Evolutionary conservation across 441 rosid genomes (phyloP), one percentile per base, ranked within the genome.

Genomic region (Bocquillonia castaneifolia): DNA sequence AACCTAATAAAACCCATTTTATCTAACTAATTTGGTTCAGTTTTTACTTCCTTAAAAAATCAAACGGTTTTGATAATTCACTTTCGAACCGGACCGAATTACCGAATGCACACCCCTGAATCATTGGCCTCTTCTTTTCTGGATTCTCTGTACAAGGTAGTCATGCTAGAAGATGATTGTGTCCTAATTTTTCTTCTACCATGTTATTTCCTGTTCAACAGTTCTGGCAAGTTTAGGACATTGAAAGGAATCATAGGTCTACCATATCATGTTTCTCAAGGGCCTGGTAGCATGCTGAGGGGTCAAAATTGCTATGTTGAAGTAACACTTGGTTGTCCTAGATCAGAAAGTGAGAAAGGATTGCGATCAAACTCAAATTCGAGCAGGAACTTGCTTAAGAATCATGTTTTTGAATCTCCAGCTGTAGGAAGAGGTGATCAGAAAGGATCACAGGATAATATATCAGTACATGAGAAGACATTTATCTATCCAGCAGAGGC

Each of bases 401-500:
- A 80, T 65, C 88, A 85, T 68, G 70, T 76, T 79, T 75, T 82
- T 68, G 96, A 95, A 72, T 83, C 92, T 77, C 78, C 80, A 61
- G 77, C 77, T 58, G 73, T 76, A 36, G 87, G 89, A 76, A 83
- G 85, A 75, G 82, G 77, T 67, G 91, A 85, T 73, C 84, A 77
- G 59, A 92, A 83, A 80, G 87, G 80, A 74, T 77, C 71, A 39
- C 59, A 73, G 61, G 86, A 86, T 79, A 72, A 64, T 64, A 63
- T 64, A 39, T 79, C 88, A 25, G 64, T 44, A 29, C 74, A 76
- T 73, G 94, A 86, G 70, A 93, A 83, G 74, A 87, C 86, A 72
- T 90, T 93, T 81, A 83, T 96, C 51, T 89, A 91, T 82, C 97
- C 99, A 73, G 79, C 84, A 52, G 97, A 91, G 81, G 96, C 98